Percentiles rank a stretch among this genome's conserved stretches.
Conservation (phyloP, 352 stramenopile genomes). For the Pythium sp. region DNA sequence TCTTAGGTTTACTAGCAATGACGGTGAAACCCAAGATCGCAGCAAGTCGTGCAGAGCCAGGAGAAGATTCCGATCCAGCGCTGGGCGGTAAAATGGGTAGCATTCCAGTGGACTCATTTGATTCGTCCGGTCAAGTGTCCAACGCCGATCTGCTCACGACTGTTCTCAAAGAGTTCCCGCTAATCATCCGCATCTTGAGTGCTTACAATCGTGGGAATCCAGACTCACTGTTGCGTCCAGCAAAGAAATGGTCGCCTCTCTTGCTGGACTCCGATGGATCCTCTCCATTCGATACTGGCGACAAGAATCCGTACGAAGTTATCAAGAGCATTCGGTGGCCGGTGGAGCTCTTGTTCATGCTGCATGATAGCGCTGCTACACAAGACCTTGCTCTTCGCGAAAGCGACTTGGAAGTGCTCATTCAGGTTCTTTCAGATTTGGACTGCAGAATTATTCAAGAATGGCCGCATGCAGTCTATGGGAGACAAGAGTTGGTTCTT, state of each 20-base stretch:
- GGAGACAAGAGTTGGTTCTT: background rate
- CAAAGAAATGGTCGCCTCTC: constrained; percentile 6
- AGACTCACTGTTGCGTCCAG: background rate
- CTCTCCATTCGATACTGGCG: background rate
- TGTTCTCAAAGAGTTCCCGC: background rate
- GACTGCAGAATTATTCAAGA: constrained; percentile 7
- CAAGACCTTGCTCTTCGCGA: constrained; percentile 1
- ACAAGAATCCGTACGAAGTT: constrained; percentile 9
- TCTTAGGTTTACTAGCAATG: background rate
- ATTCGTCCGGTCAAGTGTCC: background rate
- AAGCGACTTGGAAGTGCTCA: background rate
- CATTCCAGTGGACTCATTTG: background rate
- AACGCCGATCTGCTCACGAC: background rate
- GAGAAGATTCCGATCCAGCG: background rate
- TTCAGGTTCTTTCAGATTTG: background rate
- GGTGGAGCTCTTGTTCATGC: constrained; percentile 21
- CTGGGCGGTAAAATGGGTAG: background rate
- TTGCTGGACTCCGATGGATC: background rate
- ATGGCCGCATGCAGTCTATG: background rate
- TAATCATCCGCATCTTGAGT: background rate
- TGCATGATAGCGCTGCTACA: constrained; percentile 13
- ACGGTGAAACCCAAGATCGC: background rate
- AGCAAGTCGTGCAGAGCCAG: background rate
- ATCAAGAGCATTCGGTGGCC: constrained; percentile 20
- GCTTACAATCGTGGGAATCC: background rate